Percentiles rank a stretch among this genome's conserved stretches.
phyloP scores from a whole-genome alignment of 345 rosid species.

The Corymbia maculata region DNA sequence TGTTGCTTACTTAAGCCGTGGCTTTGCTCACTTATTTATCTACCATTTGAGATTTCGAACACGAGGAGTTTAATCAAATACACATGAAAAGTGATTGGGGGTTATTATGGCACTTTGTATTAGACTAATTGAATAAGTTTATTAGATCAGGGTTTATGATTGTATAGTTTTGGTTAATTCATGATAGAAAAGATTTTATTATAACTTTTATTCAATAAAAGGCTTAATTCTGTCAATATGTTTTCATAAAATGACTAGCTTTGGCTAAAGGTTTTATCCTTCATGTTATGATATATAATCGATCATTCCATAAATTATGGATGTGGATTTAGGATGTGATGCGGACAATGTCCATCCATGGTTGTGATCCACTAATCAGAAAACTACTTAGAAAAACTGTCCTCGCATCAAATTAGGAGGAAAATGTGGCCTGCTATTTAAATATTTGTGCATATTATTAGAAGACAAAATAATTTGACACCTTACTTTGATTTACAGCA shows the following conservation, averaged over 20 bases:
- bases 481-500: not conserved
- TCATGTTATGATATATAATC: not conserved
- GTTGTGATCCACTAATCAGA: not conserved
- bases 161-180: not conserved
- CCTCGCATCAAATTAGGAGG: not conserved
- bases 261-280: not conserved
- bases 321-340: not conserved
- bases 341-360: not conserved
- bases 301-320: not conserved
- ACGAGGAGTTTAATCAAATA: not conserved
- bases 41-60: not conserved
- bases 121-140: not conserved
- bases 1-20: accelerated
- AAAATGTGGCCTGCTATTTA: not conserved
- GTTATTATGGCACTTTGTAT: not conserved
- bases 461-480: not conserved
- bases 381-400: not conserved
- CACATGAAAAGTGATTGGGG: not conserved
- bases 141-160: not conserved
- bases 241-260: not conserved
- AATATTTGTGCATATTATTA: not conserved
- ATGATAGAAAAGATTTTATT: not conserved
- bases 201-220: not conserved
- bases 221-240: not conserved
- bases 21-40: not conserved